Conservation (phyloP, 106 monocot genomes). For the Phalaenopsis equestris region DNA sequence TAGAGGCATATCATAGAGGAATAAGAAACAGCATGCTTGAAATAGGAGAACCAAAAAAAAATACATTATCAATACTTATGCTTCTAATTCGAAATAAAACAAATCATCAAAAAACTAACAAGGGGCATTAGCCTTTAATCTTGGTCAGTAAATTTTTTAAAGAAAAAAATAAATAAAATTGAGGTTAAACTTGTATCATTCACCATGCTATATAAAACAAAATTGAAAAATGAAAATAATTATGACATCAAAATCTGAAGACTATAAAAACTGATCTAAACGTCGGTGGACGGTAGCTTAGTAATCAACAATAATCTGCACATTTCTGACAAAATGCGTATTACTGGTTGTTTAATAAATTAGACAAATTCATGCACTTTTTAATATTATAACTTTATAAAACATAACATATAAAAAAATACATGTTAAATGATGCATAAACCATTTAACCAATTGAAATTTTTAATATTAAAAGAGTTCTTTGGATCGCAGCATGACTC, state of each 20-base stretch:
- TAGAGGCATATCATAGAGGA: not conserved
- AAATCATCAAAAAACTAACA: not conserved
- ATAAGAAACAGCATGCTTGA: not conserved
- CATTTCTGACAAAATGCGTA: not conserved
- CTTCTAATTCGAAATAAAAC: not conserved
- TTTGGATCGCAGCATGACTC: not conserved
- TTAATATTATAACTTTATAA: not conserved
- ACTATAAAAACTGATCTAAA: no score
- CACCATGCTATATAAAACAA: no score
- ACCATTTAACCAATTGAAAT: not conserved
- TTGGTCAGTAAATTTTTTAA: no score
- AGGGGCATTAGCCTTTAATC: no score
- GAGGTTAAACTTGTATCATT: no score
- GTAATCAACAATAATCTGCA: no score
- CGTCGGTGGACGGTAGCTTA: no score
- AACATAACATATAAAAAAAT: not conserved
- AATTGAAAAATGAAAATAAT: no score
- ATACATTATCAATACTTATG: not conserved
- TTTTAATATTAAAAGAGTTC: not conserved
- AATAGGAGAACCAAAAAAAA: no score
- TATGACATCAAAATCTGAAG: no score
- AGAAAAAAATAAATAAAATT: no score
- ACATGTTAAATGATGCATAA: not conserved
- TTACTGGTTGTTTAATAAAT: not conserved
- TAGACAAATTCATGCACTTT: not conserved